phyloP scores from a whole-genome alignment of 495 filamentous ascomycete species.

The Aspergillus homomorphus region DNA sequence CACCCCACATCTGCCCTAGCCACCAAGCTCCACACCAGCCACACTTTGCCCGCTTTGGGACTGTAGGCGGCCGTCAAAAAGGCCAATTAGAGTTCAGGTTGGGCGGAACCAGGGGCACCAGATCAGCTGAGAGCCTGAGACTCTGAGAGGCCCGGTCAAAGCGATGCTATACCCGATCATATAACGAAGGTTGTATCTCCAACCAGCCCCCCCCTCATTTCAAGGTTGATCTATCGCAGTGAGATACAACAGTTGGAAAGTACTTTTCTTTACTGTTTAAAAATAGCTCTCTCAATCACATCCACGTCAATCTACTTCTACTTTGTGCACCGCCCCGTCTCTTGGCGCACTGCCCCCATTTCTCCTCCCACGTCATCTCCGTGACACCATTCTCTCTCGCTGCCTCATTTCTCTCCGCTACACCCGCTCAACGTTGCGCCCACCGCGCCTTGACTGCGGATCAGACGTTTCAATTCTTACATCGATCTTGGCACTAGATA shows the following conservation, averaged over 20 bases:
- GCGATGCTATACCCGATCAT: too few relatives aligned
- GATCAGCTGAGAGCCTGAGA: too few relatives aligned
- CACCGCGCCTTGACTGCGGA: not conserved
- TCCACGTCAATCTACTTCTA: slow-evolving; percentile 6
- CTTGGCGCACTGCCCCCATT: slow-evolving; percentile 1
- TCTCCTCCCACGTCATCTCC: slow-evolving; percentile 18
- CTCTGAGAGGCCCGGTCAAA: too few relatives aligned
- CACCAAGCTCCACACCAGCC: not conserved
- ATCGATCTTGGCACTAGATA: slow-evolving; percentile 3
- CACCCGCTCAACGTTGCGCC: not conserved
- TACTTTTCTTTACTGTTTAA: not conserved
- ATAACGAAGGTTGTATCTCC: too few relatives aligned
- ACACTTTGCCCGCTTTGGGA: not conserved
- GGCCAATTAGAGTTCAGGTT: not conserved
- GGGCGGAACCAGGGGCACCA: not conserved
- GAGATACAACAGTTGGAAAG: not conserved
- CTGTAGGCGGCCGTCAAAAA: not conserved
- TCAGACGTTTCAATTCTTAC: not conserved
- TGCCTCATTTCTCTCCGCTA: not conserved
- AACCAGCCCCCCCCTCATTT: too few relatives aligned
- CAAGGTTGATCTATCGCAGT: not conserved
- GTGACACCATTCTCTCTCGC: slow-evolving; percentile 6
- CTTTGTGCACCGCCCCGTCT: slow-evolving; percentile 3
- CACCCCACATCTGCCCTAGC: slow-evolving; percentile 1
- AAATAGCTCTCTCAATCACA: not conserved